A percentile compares a stretch with the other conserved stretches of the same genome.
phyloP scores from a whole-genome alignment of 2,329 filamentous ascomycete species.

The Calonectria pteridis region DNA sequence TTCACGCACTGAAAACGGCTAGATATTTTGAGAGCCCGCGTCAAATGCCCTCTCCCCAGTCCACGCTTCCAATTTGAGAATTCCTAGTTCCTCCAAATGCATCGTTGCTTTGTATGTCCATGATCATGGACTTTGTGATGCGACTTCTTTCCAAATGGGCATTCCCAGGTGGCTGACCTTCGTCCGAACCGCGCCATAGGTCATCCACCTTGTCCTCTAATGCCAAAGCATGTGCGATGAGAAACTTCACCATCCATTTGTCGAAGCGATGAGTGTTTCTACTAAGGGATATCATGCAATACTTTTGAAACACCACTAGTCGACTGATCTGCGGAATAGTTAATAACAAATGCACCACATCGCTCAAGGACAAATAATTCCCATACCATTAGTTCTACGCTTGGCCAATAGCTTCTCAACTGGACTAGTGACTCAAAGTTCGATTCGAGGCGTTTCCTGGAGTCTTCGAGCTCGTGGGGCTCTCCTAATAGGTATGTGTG shows the following conservation, averaged over 20 bases:
- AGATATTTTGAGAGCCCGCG: not conserved
- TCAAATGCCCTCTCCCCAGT: not conserved
- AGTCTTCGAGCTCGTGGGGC: slow-evolving; percentile 43
- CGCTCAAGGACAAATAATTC: not conserved
- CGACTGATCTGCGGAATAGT: slow-evolving; percentile 44
- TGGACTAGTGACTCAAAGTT: slow-evolving; percentile 49
- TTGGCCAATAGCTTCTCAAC: slow-evolving; percentile 49
- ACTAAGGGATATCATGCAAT: slow-evolving; percentile 44
- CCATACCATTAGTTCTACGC: slow-evolving; percentile 50
- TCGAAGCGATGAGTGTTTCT: slow-evolving; percentile 57
- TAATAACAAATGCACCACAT: not conserved
- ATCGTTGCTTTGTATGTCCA: slow-evolving; percentile 32
- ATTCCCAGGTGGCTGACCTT: not conserved
- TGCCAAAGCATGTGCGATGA: slow-evolving; percentile 48
- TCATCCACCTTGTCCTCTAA: slow-evolving; percentile 50
- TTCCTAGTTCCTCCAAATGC: not conserved
- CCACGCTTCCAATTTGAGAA: not conserved
- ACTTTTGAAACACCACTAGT: slow-evolving; percentile 49
- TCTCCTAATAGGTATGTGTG: slow-evolving; percentile 51
- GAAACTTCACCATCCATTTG: slow-evolving; percentile 61
- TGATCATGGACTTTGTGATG: slow-evolving; percentile 39
- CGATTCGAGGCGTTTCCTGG: slow-evolving; percentile 44
- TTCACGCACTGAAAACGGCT: no score
- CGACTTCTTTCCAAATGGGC: slow-evolving; percentile 35
- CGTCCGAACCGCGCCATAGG: slow-evolving; percentile 7